A percentile compares a stretch with the other conserved stretches of the same genome.
These are phyloP conservation scores for Jaapia argillacea DNA, from an alignment of 768 basidiomycete species.

Conservation along the genomic window DNA sequence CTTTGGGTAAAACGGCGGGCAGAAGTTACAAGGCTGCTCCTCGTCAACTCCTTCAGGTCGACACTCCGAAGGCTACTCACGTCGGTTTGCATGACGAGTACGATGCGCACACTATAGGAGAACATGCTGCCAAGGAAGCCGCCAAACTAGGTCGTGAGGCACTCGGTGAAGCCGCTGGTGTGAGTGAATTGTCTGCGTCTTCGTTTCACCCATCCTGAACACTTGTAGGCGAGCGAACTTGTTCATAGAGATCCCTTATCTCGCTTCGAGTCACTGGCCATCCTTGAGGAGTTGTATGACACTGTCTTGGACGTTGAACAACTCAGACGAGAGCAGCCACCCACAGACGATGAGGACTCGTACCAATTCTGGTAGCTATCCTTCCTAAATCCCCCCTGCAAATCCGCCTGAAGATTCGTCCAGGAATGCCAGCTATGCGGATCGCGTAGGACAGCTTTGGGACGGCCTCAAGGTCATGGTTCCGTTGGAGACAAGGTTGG, in stretches of 20 bases:
- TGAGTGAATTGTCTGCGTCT: constrained; percentile 21
- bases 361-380: too few species aligned
- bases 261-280: constrained; percentile 65
- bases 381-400: too few species aligned
- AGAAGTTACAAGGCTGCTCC: constrained; percentile 96
- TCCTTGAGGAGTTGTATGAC: constrained; percentile 82
- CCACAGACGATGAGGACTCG: neutral
- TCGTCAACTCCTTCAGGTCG: constrained; percentile 88
- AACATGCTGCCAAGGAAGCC: constrained; percentile 61
- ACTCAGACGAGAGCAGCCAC: constrained; percentile 42
- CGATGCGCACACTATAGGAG: constrained; percentile 26
- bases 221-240: constrained; percentile 60
- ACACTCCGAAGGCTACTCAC: constrained; percentile 31
- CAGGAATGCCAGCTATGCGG: too few species aligned
- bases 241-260: constrained; percentile 67
- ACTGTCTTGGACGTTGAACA: constrained; percentile 79
- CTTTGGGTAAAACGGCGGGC: constrained; percentile 89
- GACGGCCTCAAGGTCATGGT: constrained; percentile 75
- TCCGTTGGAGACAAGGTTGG: constrained; percentile 85
- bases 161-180: constrained; percentile 50
- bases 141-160: constrained; percentile 68
- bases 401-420: too few species aligned
- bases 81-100: constrained; percentile 25
- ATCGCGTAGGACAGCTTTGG: constrained; percentile 74
- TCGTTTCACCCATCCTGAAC: constrained; percentile 1